A percentile compares a stretch with the other conserved stretches of the same genome.
Conservation (phyloP, 352 stramenopile genomes). For the Phytophthora pluvialis region DNA sequence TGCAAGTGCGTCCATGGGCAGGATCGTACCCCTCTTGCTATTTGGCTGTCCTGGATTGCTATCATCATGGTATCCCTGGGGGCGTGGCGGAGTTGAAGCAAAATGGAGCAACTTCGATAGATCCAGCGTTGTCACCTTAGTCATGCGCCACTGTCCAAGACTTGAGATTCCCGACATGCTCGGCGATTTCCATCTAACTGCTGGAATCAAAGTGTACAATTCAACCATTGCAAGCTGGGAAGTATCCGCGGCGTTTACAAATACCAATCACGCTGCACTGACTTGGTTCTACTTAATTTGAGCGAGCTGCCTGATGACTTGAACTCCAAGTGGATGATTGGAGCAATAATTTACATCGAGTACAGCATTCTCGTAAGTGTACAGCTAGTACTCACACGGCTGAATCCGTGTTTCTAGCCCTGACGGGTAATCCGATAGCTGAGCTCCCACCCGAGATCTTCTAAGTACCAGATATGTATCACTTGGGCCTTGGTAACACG, state of each 20-base stretch:
- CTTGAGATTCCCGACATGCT: constrained; percentile 28
- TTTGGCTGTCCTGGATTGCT: constrained; percentile 39
- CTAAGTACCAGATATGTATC: no score
- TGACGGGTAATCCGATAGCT: no score
- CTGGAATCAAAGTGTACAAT: constrained; percentile 46
- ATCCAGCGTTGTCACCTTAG: constrained; percentile 23
- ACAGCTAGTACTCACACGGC: no score
- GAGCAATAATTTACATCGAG: no score
- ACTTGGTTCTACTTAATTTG: constrained; percentile 21
- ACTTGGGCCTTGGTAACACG: no score
- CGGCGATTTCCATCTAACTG: constrained; percentile 24
- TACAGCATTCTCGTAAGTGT: no score
- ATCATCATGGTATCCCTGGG: constrained; percentile 15
- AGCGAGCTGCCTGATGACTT: no score
- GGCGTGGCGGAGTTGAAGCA: constrained; percentile 5
- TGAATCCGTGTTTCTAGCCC: no score
- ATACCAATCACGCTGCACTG: constrained; percentile 29
- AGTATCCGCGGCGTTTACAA: constrained; percentile 30
- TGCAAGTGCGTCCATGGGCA: constrained; percentile 38
- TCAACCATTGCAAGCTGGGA: constrained; percentile 38
- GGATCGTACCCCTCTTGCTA: constrained; percentile 26
- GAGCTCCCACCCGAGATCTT: no score
- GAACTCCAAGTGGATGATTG: no score
- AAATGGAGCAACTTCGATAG: constrained; percentile 27
- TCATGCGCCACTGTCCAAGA: constrained; percentile 34